phyloP scores from a whole-genome alignment of 2,329 filamentous ascomycete genomes.

The Ophiostoma piceae region DNA sequence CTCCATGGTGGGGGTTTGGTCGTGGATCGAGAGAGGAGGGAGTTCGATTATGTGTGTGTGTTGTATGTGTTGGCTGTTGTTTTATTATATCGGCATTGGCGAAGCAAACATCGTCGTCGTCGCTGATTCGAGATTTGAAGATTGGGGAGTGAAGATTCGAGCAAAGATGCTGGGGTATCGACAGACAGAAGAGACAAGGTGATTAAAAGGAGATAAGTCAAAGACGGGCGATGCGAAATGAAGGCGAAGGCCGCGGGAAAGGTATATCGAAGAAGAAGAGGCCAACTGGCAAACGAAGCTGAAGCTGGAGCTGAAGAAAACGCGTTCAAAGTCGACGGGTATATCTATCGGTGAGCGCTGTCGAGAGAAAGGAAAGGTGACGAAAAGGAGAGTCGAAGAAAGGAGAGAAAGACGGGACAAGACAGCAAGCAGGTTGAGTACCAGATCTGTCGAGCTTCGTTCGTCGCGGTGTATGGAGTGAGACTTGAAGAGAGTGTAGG shows the following conservation, averaged over 20 bases:
- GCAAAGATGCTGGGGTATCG: slow-evolving; percentile 11
- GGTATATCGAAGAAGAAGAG: slow-evolving; percentile 13
- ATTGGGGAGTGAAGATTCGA: neutral
- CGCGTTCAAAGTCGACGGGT: slow-evolving; percentile 21
- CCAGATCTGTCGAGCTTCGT: slow-evolving; percentile 2
- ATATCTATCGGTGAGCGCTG: slow-evolving; percentile 11
- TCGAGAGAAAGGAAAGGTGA: neutral
- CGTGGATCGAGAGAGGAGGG: neutral
- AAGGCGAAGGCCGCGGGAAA: neutral
- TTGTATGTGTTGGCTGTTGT: slow-evolving; percentile 2
- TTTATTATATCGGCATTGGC: slow-evolving; percentile 23
- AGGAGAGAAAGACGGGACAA: neutral
- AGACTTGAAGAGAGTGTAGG: neutral
- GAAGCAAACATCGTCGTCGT: slow-evolving; percentile 19
- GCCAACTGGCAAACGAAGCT: slow-evolving; percentile 17
- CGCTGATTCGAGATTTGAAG: neutral
- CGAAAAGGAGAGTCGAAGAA: neutral
- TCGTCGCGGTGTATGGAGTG: slow-evolving; percentile 4
- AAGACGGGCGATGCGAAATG: neutral
- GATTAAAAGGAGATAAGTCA: slow-evolving; percentile 13
- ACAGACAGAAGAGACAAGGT: neutral
- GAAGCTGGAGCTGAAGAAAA: slow-evolving; percentile 10
- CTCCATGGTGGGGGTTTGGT: slow-evolving; percentile 43
- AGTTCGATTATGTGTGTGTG: neutral
- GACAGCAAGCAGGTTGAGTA: neutral